Evolutionary conservation across 148 eudicot species (phyloP).

Genomic region (Amaranthus palmeri): DNA sequence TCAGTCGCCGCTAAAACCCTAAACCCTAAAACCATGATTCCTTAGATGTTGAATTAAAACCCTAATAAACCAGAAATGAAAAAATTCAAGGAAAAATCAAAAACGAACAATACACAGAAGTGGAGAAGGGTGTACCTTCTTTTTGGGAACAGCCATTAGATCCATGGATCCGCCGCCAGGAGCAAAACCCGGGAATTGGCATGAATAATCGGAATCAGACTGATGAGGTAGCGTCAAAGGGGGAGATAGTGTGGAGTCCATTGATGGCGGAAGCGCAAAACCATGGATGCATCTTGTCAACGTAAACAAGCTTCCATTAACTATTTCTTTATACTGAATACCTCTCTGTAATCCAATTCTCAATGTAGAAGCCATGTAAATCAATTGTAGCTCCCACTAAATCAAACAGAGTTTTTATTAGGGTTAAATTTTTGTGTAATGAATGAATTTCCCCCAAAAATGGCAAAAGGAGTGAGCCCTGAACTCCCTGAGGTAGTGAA

Average conservation of each 20-base stretch:
- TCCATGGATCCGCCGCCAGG: constrained; percentile 65
- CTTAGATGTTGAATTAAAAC: too few species aligned
- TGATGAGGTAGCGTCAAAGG: constrained; percentile 16
- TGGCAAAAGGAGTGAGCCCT: too few species aligned
- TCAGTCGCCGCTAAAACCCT: too few species aligned
- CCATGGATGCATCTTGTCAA: constrained; percentile 42
- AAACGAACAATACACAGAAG: too few species aligned
- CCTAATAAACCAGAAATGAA: too few species aligned
- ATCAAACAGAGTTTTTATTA: too few species aligned
- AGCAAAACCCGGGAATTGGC: constrained; percentile 30
- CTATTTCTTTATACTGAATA: not conserved
- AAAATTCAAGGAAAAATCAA: too few species aligned
- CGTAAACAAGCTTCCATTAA: constrained; percentile 16
- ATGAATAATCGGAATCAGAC: constrained; percentile 17
- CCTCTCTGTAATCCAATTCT: constrained; percentile 25
- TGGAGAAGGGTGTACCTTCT: constrained; percentile 28
- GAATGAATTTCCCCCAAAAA: too few species aligned
- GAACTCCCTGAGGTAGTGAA: too few species aligned
- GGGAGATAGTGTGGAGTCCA: constrained; percentile 17
- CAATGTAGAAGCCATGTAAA: constrained; percentile 5
- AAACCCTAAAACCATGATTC: too few species aligned
- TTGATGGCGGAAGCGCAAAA: constrained; percentile 40
- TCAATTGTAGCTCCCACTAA: too few species aligned
- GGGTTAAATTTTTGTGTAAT: too few species aligned
- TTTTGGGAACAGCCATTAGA: constrained; percentile 74